A percentile compares a stretch with the other conserved stretches of the same genome.
Evolutionary conservation across 2,329 filamentous ascomycete species (phyloP).

Genomic region (Trichoderma semiorbis): DNA sequence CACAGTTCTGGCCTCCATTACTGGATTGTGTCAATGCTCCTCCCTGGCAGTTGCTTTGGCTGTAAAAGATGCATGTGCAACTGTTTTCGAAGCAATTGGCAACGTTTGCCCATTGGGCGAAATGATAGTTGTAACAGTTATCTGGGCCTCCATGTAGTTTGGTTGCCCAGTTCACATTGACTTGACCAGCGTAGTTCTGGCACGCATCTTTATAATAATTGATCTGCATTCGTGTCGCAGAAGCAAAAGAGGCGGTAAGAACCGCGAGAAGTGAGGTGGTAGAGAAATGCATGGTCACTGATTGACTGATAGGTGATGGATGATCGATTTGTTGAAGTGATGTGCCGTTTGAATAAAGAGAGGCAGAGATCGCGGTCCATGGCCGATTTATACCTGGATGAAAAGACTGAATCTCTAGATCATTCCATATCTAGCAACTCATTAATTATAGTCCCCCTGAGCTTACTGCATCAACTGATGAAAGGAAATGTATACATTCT

Average conservation of each 20-base stretch:
- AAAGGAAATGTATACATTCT: not conserved
- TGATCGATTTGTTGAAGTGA: not conserved
- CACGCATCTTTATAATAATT: not conserved
- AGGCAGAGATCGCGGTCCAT: not conserved
- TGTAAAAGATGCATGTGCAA: not conserved
- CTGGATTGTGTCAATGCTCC: not conserved
- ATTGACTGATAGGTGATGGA: not conserved
- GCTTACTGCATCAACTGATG: not conserved
- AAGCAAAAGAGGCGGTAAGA: not conserved
- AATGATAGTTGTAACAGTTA: constrained; percentile 8
- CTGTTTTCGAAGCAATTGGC: not conserved
- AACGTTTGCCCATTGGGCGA: not conserved
- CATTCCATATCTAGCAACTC: not conserved
- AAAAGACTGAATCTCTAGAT: not conserved
- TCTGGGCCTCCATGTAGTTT: not conserved
- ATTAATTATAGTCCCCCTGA: not conserved
- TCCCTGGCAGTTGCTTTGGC: not conserved
- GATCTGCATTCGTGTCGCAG: not conserved
- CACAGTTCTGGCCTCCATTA: not conserved
- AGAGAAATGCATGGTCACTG: not conserved
- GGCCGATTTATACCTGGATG: not conserved
- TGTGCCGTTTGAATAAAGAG: not conserved
- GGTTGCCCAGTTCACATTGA: not conserved
- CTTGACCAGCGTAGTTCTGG: not conserved
- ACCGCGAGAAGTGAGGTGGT: not conserved